Base-by-base conservation (phyloP, 176 grass and related monocot genomes). In the Eremochloa ophiuroides region DNA sequence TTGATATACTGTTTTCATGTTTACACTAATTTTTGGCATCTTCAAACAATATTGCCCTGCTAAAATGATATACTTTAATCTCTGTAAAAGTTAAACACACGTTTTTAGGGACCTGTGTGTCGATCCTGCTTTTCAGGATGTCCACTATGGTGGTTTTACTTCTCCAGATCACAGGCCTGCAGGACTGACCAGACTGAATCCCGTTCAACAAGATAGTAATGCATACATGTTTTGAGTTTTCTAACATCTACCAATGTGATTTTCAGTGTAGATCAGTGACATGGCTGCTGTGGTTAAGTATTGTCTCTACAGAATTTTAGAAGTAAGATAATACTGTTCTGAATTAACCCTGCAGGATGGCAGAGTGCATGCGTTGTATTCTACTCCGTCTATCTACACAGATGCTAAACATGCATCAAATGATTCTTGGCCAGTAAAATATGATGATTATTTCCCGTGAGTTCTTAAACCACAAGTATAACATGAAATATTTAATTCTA, bases 361-460 rank as follows among this genome's bases (percentile, higher is more conserved):
- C 25, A 79, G 85, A 85, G 89, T 94, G 37, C 90, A 94, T 74
- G 91, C 94, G 1, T 66, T 97, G 33, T 97, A 97, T 85, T 97
- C 94, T 72, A 90, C 94, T 73, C 94, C 92, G 13, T 92, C 94
- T 23, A 94, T 97, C 86, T 97, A 97, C 70, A 90, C 88, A 68
- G 89, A 97, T 88, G 80, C 89, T 78, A 89, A 94, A 80, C 82
- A 97, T 87, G 78, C 89, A 27, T 80, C 86, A 76, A 87, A 94
- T 63, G 87, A 89, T 65, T 94, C 87, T 55, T 94, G 94, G 94
- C 94, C 89, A 55, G 66, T 94, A 39, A 97, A 97, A 91, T 85
- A 87, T 10, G 89, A 94, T 73, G 94, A 97, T 79, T 97, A 97
- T 83, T 97, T 97, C 69, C 89, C 89, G 91, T 97, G 86, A 73